These are phyloP conservation scores for Anaeramoeba flamelloides DNA, from an alignment of 78 protist species.

Conservation along the genomic window DNA sequence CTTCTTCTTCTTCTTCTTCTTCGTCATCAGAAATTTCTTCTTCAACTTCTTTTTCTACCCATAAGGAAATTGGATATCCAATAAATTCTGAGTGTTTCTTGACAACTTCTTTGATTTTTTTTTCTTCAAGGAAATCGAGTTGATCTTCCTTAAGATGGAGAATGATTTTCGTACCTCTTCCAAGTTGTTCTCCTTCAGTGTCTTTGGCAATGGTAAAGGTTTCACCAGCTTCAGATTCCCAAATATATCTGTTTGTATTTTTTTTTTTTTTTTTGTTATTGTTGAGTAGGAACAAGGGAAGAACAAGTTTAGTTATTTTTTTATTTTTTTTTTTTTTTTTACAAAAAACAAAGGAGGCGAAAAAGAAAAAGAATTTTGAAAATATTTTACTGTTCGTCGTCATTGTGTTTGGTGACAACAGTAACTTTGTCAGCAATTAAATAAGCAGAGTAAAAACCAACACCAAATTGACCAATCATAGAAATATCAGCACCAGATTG, in stretches of 20 bases:
- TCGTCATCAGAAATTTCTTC: slow-evolving; percentile 11
- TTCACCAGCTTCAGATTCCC: slow-evolving; percentile 96
- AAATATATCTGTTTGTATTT: too few species aligned
- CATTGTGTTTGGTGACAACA: slow-evolving; percentile 92
- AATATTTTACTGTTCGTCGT: slow-evolving; percentile 80
- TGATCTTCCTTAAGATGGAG: slow-evolving; percentile 94
- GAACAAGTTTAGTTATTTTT: too few species aligned
- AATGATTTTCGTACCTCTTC: slow-evolving; percentile 89
- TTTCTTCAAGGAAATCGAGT: slow-evolving; percentile 85
- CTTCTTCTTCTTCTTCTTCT: slow-evolving; percentile 59
- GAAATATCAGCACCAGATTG: slow-evolving; percentile 88
- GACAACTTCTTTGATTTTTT: slow-evolving; percentile 79
- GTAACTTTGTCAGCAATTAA: slow-evolving; percentile 90
- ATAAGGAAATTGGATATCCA: slow-evolving; percentile 84
- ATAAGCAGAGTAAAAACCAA: slow-evolving; percentile 99
- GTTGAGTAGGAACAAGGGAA: too few species aligned
- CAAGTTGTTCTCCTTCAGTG: slow-evolving; percentile 41
- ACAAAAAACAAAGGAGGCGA: too few species aligned
- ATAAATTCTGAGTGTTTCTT: slow-evolving; percentile 99
- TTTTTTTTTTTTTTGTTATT: too few species aligned
- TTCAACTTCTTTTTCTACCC: not conserved
- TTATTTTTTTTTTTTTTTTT: too few species aligned
- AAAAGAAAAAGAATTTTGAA: not conserved
- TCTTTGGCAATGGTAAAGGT: slow-evolving; percentile 78
- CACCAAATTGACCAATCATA: slow-evolving; percentile 99